Base-by-base conservation (phyloP, 306 rosid genomes). In the Trifolium pratense region DNA sequence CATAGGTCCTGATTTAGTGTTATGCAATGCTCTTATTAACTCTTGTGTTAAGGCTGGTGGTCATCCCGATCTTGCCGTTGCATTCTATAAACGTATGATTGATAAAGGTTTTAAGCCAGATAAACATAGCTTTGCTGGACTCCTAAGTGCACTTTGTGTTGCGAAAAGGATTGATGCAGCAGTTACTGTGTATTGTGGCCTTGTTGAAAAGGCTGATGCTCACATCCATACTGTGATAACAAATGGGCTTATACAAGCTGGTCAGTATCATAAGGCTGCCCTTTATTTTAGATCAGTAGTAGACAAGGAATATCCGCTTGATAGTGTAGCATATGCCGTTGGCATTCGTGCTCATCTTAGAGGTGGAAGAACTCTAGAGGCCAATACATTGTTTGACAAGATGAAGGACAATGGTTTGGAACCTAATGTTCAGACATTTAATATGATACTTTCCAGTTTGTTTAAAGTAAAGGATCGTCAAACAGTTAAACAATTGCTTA, bases 311-410 rank as follows among this genome's bases (percentile, higher is more conserved):
- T 78, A 66, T 59, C 79, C 83, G 6, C 83, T 87, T 4, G 89
- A 90, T 78, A 83, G 9, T 66, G 79, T 81, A 42, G 83, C 92
- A 48, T 86, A 77, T 63, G 63, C 79, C 3, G 76, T 86, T 58
- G 88, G 80, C 37, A 84, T 88, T n/a, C 26, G 45, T 78, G 92
- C 88, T 73, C 83, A 84, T 62, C 76, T 87, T 71, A 80, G 46
- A 84, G 79, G 82, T 72, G 79, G 91, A 66, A 84, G 87, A 79
- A 74, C 58, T 43, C 80, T 40, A 72, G 92, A 90, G 76, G 96
- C 88, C 52, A 36, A 64, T 34, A 18, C 77, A 58, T 45, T 87
- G 76, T 88, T 76, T 73, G 37, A 60, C 55, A 83, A 32, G 51
- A 84, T 88, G 92, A 86, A 86, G 86, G 87, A 78, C 39, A 71